Conservation (phyloP, 495 filamentous ascomycete species). For the Xylaria scruposa region DNA sequence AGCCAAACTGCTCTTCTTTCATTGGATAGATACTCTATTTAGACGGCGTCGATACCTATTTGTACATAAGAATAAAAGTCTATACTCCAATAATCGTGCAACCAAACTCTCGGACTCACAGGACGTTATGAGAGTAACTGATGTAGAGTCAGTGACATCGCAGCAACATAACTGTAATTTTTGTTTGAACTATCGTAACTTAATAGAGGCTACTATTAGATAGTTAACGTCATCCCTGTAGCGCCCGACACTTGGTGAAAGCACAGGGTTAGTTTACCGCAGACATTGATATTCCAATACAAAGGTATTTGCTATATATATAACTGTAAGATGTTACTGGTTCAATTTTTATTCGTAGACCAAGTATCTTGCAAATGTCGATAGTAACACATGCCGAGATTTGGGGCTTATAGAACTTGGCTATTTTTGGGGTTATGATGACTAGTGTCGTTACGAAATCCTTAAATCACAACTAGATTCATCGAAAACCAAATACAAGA, state of each 20-base stretch:
- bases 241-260: no score
- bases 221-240: background rate
- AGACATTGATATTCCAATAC: background rate
- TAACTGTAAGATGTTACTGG: background rate
- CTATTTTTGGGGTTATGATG: background rate
- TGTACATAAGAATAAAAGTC: conserved; percentile 15
- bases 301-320: background rate
- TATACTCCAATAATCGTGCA: background rate
- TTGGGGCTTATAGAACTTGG: no score
- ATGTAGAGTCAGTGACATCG: background rate
- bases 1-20: background rate
- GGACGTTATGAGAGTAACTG: background rate
- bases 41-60: conserved; percentile 9
- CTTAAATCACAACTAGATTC: background rate
- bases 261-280: no score
- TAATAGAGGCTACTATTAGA: background rate
- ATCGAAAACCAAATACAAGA: no score
- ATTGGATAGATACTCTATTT: background rate
- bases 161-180: background rate
- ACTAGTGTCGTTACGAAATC: background rate
- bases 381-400: background rate
- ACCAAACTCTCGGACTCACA: background rate
- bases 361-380: background rate
- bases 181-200: background rate
- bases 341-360: background rate